Evolutionary conservation across 1,284 basidiomycete genomes (phyloP).

Genomic region (Ceratobasidium papillatum): DNA sequence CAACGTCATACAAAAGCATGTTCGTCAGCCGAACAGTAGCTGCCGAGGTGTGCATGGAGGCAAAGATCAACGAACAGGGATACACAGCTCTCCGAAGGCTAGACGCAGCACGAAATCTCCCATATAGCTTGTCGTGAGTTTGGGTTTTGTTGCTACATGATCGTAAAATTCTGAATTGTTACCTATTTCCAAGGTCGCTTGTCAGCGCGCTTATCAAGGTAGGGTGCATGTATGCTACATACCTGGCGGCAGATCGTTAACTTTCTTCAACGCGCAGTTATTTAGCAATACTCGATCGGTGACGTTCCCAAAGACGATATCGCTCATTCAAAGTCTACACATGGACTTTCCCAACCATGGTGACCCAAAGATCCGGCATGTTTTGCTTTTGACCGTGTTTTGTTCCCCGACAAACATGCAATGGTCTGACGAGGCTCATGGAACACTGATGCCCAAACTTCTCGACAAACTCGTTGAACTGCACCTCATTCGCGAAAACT

Average conservation of each 20-base stretch:
- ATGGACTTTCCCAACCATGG: slow-evolving; percentile 65
- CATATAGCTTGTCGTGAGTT: slow-evolving; percentile 58
- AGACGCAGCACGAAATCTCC: slow-evolving; percentile 66
- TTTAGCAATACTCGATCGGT: slow-evolving; percentile 74
- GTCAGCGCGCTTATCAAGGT: slow-evolving; percentile 71
- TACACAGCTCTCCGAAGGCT: slow-evolving; percentile 71
- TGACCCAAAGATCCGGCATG: slow-evolving; percentile 67
- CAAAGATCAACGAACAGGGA: slow-evolving; percentile 69
- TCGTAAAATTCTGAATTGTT: slow-evolving; percentile 24
- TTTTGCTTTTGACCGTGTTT: slow-evolving; percentile 71
- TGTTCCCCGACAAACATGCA: slow-evolving; percentile 54
- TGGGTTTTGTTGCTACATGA: slow-evolving; percentile 4
- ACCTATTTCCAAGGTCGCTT: slow-evolving; percentile 55
- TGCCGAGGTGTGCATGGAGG: slow-evolving; percentile 80
- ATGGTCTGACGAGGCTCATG: slow-evolving; percentile 49
- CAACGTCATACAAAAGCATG: slow-evolving; percentile 60
- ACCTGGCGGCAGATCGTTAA: not conserved
- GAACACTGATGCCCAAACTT: slow-evolving; percentile 26
- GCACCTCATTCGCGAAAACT: slow-evolving; percentile 2
- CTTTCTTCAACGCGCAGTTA: slow-evolving; percentile 55
- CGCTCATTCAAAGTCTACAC: slow-evolving; percentile 66
- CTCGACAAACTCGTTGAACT: slow-evolving; percentile 38
- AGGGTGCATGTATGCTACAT: slow-evolving; percentile 37
- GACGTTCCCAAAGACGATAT: slow-evolving; percentile 58
- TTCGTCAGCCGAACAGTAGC: slow-evolving; percentile 79